phyloP scores from a whole-genome alignment of 768 basidiomycete species.

The Hypholoma sublateritium region DNA sequence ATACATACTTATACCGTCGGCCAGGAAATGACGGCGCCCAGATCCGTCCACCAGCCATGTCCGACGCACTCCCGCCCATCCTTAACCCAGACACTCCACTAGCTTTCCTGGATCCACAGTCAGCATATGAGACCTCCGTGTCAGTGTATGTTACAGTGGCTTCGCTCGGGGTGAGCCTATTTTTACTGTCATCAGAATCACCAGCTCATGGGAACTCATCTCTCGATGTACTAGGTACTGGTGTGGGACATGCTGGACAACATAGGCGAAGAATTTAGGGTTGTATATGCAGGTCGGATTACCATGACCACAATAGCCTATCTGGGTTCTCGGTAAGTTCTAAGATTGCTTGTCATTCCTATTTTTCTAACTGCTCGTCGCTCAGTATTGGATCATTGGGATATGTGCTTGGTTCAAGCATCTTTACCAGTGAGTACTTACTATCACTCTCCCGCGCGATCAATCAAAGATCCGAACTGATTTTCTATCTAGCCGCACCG shows the following conservation, averaged over 20 bases:
- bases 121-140: conserved; percentile 4
- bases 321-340: conserved; percentile 21
- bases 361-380: neutral
- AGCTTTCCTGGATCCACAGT: conserved; percentile 7
- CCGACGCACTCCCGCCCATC: neutral
- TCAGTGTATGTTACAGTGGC: conserved; percentile 4
- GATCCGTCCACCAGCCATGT: neutral
- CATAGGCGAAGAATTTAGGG: conserved; percentile 18
- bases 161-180: conserved; percentile 3
- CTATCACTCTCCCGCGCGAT: neutral
- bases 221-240: conserved; percentile 11
- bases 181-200: neutral
- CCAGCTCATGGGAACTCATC: neutral
- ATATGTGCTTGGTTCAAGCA: conserved; percentile 3
- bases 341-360: neutral
- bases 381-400: conserved; percentile 2
- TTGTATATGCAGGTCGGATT: conserved; percentile 18
- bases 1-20: neutral
- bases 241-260: conserved; percentile 29
- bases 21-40: neutral
- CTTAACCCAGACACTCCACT: conserved; percentile 10
- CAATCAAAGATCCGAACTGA: neutral
- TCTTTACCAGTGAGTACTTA: conserved; percentile 7
- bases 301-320: conserved; percentile 22
- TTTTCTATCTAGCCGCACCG: conserved; percentile 10